Base-by-base conservation (phyloP, 2,329 filamentous ascomycete species). In the Epichloe sibirici region DNA sequence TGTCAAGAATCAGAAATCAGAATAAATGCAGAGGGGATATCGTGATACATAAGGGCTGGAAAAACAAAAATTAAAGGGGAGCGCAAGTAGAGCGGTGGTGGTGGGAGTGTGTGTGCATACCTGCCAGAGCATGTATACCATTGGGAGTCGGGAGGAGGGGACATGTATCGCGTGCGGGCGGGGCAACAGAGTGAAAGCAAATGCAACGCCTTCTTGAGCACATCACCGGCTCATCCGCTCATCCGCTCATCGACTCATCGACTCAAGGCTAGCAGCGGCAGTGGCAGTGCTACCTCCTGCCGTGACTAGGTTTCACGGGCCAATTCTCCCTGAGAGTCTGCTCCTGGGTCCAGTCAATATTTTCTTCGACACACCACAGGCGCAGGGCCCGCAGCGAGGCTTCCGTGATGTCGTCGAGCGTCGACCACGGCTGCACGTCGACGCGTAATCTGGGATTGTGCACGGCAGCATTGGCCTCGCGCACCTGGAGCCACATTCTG, bases 301-400 rank as follows among this genome's bases (percentile, higher is more conserved):
- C 9, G 8, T 45, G 38, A 15, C 23, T n/a, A 5, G 55, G 40
- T n/a, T 45, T 49, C 9, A 58, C 51, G 49, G 57, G 55, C 57
- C 53, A 58, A 8, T 38, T 56, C 13, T 66, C 63, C 43, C 55
- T 59, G 12, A 64, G 55, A 15, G 57, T 58, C 28, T 71, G 61
- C 57, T 71, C 66, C 1, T 71, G 66, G n/a, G 61, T 59, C 75
- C 75, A 78, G 17, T 68, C 63, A n/a, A 76, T 68, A 5, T 62
- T 62, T 54, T 77, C 72, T 3, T 70, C 66, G 8, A 67, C 65
- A 45, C 70, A 71, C 71, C 74, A 77, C 25, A 65, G 61, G 3
- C 64, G 65, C 56, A 78, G 61, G 4, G 75, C 61, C 6, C 62
- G 63, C 52, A 77, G 57, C 12, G 67, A 65, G 5, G 63, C 61